Evolutionary conservation across 108 stramenopile species (phyloP), one percentile per base, ranked within the genome.

Genomic region (Cylindrotheca fusiformis): DNA sequence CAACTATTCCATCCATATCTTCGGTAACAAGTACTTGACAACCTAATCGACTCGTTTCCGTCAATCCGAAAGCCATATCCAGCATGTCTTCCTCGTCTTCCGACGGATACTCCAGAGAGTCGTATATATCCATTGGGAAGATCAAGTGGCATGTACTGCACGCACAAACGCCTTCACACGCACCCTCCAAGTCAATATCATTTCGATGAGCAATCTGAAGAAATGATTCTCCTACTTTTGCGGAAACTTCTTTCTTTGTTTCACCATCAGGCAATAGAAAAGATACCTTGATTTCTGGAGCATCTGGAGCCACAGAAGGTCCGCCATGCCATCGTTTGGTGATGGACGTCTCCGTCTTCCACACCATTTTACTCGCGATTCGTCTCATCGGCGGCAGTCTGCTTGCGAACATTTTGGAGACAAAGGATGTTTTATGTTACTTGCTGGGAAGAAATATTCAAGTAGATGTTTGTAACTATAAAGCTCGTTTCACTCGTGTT

Each of bases 91-190:
- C 96, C 61, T 93, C 94, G 48, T 91, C 89, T 68, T 94, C 90
- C 2, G 75, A 67, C 28, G 87, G 55, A n/a, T 78, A 78, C 8
- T 58, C 73, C 19, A 97, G 59, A 1, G 54, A 1, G 47, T 98
- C 95, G 61, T 81, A 98, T 18, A 97, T 27, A 2, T 81, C 88
- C n/a, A 67, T 71, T 2, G 75, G 68, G 12, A 99, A 68, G 22
- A 97, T 97, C n/a, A 95, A 72, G 77, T 99, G 99, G 60, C 99
- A 99, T 0, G 98, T 99, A 25, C 91, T 56, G 70, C 97, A 98
- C 8, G 97, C 97, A 50, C 95, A 93, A 4, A 96, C 97, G 22
- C 96, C 97, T 66, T 99, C 99, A 64, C 99, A 99, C 3, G 99
- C 99, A 2, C 98, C 98, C 78, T 93, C 89, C 54, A 95, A 75